A percentile compares a stretch with the other conserved stretches of the same genome.
These are phyloP conservation scores for Sordariomycetes sp. DNA, from an alignment of 2,329 filamentous ascomycete species.

Conservation along the genomic window DNA sequence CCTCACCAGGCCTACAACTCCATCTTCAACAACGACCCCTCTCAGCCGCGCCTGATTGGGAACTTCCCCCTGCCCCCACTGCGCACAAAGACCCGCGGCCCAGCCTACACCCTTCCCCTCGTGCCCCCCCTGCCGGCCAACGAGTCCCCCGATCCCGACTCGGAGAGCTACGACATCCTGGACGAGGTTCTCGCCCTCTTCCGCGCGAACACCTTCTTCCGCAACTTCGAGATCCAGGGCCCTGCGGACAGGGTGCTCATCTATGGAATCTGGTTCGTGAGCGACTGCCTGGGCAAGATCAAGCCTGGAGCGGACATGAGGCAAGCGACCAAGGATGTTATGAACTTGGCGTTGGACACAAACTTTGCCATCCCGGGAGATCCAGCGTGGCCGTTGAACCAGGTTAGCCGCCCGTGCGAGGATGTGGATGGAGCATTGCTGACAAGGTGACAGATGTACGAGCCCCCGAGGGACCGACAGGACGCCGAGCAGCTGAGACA, in stretches of 20 bases:
- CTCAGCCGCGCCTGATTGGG: conserved; percentile 52
- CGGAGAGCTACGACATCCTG: conserved; percentile 89
- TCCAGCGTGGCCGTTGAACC: conserved; percentile 86
- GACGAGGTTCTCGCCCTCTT: conserved; percentile 91
- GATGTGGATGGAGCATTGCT: conserved; percentile 3
- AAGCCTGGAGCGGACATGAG: conserved; percentile 59
- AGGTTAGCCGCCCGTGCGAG: conserved; percentile 37
- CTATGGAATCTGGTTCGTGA: conserved; percentile 93
- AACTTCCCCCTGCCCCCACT: conserved; percentile 94
- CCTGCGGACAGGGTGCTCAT: conserved; percentile 89
- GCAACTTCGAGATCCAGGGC: conserved; percentile 98
- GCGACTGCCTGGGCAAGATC: conserved; percentile 83
- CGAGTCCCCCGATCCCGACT: conserved; percentile 69
- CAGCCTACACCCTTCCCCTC: conserved; percentile 83
- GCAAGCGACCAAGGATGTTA: conserved; percentile 63
- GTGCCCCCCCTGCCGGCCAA: conserved; percentile 50
- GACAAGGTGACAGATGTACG: conserved; percentile 57
- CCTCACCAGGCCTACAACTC: conserved; percentile 80
- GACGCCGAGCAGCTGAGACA: conserved; percentile 82
- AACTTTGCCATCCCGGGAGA: conserved; percentile 95
- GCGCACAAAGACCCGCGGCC: conserved; percentile 90
- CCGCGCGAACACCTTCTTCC: conserved; percentile 97
- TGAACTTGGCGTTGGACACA: conserved; percentile 81
- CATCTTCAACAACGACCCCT: conserved; percentile 83
- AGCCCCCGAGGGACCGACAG: conserved; percentile 76